Conservation (phyloP, 805 yeast species). For the Wickerhamomyces bovis region DNA sequence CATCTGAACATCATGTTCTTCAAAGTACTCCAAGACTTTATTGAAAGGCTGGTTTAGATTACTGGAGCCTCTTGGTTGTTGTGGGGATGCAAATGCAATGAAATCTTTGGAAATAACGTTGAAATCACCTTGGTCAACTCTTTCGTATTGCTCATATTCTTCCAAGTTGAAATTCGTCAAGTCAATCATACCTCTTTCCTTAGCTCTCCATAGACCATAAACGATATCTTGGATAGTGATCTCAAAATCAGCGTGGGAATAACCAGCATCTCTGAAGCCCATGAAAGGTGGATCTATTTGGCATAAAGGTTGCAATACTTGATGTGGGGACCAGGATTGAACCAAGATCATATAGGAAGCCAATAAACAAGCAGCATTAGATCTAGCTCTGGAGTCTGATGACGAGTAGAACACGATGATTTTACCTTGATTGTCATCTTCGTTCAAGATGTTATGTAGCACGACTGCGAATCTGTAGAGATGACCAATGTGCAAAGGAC, state of each 20-base stretch:
- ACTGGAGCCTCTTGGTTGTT: slow-evolving; percentile 46
- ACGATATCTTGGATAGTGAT: slow-evolving; percentile 91
- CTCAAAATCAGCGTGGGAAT: slow-evolving; percentile 90
- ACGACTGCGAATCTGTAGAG: slow-evolving; percentile 92
- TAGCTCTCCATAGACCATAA: slow-evolving; percentile 96
- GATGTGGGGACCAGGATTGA: slow-evolving; percentile 98
- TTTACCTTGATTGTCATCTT: slow-evolving; percentile 73
- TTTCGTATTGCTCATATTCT: slow-evolving; percentile 88
- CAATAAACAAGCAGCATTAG: slow-evolving; percentile 91
- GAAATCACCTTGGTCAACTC: slow-evolving; percentile 96
- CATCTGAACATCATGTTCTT: slow-evolving; percentile 66
- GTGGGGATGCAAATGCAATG: slow-evolving; percentile 97
- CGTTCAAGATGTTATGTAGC: slow-evolving; percentile 85
- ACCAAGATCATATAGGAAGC: slow-evolving; percentile 93
- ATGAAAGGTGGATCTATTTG: slow-evolving; percentile 91
- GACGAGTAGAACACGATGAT: slow-evolving; percentile 89
- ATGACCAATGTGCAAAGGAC: slow-evolving; percentile 92
- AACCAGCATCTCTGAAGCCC: slow-evolving; percentile 96
- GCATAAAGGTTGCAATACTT: slow-evolving; percentile 88
- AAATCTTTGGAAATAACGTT: slow-evolving; percentile 89
- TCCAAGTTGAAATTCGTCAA: slow-evolving; percentile 83
- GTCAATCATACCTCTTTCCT: slow-evolving; percentile 84
- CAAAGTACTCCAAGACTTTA: slow-evolving; percentile 76
- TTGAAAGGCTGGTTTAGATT: slow-evolving; percentile 66
- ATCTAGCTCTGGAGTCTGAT: slow-evolving; percentile 71